A percentile compares a stretch with the other conserved stretches of the same genome.
These are phyloP conservation scores for Cornus controversa DNA, from an alignment of 148 eudicot genomes.

Conservation along the genomic window DNA sequence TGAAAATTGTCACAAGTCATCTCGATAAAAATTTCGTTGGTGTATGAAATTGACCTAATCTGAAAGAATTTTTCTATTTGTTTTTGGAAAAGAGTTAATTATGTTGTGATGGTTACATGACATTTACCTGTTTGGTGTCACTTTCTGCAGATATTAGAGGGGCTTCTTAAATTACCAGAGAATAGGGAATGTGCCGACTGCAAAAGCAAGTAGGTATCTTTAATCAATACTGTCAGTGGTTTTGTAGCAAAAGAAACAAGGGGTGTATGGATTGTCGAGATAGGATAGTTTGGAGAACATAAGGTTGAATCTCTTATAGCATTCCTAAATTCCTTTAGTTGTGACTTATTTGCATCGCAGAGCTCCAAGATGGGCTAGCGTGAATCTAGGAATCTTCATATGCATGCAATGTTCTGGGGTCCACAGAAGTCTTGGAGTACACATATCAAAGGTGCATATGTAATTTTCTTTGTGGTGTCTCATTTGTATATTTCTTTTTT, in stretches of 20 bases:
- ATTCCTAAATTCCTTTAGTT: not conserved
- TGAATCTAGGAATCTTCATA: conserved; percentile 74
- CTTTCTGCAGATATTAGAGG: conserved; percentile 62
- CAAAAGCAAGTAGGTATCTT: conserved; percentile 56
- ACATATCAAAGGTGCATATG: conserved; percentile 66
- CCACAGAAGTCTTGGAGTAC: conserved; percentile 78
- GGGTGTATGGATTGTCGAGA: no score
- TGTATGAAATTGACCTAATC: no score
- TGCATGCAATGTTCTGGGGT: conserved; percentile 77
- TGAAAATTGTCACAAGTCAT: no score
- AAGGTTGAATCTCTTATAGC: conserved; percentile 2
- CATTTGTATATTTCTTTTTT: not conserved
- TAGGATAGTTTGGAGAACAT: not conserved
- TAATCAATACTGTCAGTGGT: not conserved
- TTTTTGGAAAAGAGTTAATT: not conserved
- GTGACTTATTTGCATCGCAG: conserved; percentile 28
- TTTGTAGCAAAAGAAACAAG: not conserved
- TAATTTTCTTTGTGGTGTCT: not conserved
- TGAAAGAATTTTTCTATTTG: no score
- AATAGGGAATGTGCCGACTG: conserved; percentile 85
- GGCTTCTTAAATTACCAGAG: conserved; percentile 67
- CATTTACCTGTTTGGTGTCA: not conserved
- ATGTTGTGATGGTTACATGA: not conserved
- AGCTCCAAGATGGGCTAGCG: conserved; percentile 88
- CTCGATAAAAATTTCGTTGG: not conserved